phyloP scores from a whole-genome alignment of 768 basidiomycete species.

The Rhodotorula graminis region DNA sequence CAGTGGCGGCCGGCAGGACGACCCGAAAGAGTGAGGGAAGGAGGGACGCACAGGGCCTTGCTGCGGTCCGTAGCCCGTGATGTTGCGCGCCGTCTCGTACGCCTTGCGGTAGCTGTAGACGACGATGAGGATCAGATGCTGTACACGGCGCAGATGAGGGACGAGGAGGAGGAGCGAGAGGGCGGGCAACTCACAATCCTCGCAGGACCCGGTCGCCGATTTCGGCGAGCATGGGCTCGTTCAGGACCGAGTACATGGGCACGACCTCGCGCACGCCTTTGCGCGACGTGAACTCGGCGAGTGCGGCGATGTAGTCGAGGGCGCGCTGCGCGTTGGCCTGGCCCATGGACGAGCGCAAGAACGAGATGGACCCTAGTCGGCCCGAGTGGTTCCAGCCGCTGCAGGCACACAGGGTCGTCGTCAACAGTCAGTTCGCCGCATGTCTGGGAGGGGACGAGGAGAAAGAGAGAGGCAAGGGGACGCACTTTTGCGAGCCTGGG shows the following conservation, averaged over 20 bases:
- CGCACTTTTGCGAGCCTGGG: conserved; percentile 61
- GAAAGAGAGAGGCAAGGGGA: background rate
- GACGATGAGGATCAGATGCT: background rate
- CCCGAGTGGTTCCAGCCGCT: conserved; percentile 97
- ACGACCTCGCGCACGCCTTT: conserved; percentile 56
- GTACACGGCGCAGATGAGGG: no score
- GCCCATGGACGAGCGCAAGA: conserved; percentile 66
- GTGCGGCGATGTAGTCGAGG: conserved; percentile 76
- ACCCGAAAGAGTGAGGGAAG: no score
- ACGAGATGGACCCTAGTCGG: conserved; percentile 66
- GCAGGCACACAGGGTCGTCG: conserved; percentile 39
- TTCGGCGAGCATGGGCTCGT: conserved; percentile 65
- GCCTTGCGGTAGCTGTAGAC: conserved; percentile 64
- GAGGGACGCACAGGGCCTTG: conserved; percentile 20
- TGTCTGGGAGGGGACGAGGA: background rate
- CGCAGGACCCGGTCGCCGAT: conserved; percentile 54
- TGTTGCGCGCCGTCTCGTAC: conserved; percentile 70
- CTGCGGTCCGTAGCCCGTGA: conserved; percentile 45
- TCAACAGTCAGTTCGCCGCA: background rate
- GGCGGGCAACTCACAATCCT: conserved; percentile 22
- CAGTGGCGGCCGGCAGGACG: no score
- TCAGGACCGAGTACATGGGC: conserved; percentile 77
- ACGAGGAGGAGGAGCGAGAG: background rate
- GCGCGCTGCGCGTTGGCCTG: conserved; percentile 86
- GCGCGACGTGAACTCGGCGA: conserved; percentile 74